These are phyloP conservation scores for Nannochloris sp. DNA, from an alignment of 139 green algal genomes.

Conservation along the genomic window DNA sequence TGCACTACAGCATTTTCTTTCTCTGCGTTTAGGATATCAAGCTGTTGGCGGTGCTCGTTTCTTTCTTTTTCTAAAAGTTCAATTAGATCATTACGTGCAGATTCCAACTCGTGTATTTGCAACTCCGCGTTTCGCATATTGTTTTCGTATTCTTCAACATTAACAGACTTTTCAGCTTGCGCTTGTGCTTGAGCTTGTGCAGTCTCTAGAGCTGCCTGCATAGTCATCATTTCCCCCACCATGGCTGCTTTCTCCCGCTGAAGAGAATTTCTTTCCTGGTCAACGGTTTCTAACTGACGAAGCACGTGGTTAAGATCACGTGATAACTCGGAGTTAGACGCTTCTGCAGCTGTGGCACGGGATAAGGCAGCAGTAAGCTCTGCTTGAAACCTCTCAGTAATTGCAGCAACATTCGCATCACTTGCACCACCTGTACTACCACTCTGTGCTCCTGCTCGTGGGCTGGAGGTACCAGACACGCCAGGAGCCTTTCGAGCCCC, in stretches of 20 bases:
- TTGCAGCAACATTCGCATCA: not conserved
- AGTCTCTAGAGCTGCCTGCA: slow-evolving; percentile 3
- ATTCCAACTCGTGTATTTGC: too few relatives aligned
- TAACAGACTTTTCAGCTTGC: too few relatives aligned
- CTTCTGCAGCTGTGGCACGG: not conserved
- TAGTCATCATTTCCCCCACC: slow-evolving; percentile 12
- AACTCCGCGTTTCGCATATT: too few relatives aligned
- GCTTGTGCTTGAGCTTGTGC: too few relatives aligned
- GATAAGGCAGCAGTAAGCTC: not conserved
- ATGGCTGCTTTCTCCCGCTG: slow-evolving; percentile 32
- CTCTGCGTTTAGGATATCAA: not conserved
- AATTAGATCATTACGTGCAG: too few relatives aligned
- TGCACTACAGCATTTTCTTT: not conserved
- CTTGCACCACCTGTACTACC: not conserved
- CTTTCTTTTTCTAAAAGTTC: too few relatives aligned
- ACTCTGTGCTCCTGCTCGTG: not conserved
- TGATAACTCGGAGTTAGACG: not conserved
- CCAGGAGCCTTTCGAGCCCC: slow-evolving; percentile 1
- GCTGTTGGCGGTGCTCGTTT: not conserved
- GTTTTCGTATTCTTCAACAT: too few relatives aligned
- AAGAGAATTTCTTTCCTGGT: slow-evolving; percentile 13
- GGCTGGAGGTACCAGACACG: not conserved
- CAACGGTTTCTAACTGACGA: slow-evolving; percentile 4
- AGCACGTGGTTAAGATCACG: not conserved
- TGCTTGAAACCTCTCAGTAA: not conserved